Base-by-base conservation (phyloP, 2,329 filamentous ascomycete species). In the Seiridium cupressi region DNA sequence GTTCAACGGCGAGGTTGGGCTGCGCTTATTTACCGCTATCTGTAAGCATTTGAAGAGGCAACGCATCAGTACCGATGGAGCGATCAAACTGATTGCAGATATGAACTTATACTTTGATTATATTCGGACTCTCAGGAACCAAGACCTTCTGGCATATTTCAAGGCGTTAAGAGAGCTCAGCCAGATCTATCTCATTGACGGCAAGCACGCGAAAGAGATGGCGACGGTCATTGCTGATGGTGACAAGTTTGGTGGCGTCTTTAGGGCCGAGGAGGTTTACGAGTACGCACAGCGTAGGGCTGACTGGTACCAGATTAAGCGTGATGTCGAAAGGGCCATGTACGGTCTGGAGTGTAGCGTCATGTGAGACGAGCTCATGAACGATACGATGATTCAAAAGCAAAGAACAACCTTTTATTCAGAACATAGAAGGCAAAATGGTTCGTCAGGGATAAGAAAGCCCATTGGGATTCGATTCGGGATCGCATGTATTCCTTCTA, bases 11-110 rank as follows among this genome's bases (percentile, higher is more conserved):
- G 95, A 99, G 78, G 94, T 99, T 34, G 95, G 95, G 0, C 84
- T 97, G 64, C 90, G 95, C 34, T 84, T 99, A 57, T 99, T 98
- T 77, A 88, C 90, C 26, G 90, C 92, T 18, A 82, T 99, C 55
- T 97, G 94, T 83, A 99, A 99, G 77, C 95, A 99, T 76, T 84
- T 99, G 66, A 99, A 99, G 80, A 90, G 94, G 8, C 95, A 98
- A 79, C 89, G 95, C 59, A 86, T 99, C 75, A 94, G 89, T 72
- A 91, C 92, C 34, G 89, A 92, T 62, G 95, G 95, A 59, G 92
- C 95, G 26, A 86, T 98, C 72, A 93, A 90, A 74, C 85, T 99
- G 64, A 98, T 99, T 71, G 93, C 92, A 62, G 95, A 99, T 79
- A 96, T 97, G 87, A 97, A 95, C 71, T 86, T 95, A 60, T 98